These are phyloP conservation scores for Saksenaea oblongispora DNA, from an alignment of 371 early-diverging fungal genomes.

Conservation along the genomic window DNA sequence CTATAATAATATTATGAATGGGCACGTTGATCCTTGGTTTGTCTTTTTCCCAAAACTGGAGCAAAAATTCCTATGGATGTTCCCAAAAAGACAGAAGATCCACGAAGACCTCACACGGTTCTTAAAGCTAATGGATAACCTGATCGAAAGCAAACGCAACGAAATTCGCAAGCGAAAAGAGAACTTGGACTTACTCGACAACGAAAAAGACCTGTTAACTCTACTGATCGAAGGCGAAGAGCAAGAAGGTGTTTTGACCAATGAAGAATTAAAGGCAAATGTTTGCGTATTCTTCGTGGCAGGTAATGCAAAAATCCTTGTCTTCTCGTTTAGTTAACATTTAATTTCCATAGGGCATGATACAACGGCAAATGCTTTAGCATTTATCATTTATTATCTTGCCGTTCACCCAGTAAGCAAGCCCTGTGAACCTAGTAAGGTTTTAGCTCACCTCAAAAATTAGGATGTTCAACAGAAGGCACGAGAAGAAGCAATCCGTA, in stretches of 20 bases:
- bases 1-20: conserved; percentile 18
- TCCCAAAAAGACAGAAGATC: conserved; percentile 31
- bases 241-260: conserved; percentile 24
- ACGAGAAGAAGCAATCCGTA: conserved; percentile 46
- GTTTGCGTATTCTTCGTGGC: conserved; percentile 41
- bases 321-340: too few species aligned
- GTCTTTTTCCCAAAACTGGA: conserved; percentile 50
- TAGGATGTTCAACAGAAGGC: conserved; percentile 50
- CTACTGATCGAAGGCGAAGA: conserved; percentile 39
- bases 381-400: conserved; percentile 42
- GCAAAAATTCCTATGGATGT: conserved; percentile 18
- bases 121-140: conserved; percentile 31
- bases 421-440: too few species aligned
- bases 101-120: conserved; percentile 29
- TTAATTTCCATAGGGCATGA: too few species aligned
- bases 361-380: conserved; percentile 52
- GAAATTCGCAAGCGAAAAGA: conserved; percentile 13
- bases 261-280: conserved; percentile 37
- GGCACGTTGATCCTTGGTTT: conserved; percentile 33
- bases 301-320: too few species aligned
- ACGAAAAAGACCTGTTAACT: conserved; percentile 44
- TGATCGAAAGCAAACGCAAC: conserved; percentile 40
- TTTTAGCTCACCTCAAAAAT: too few species aligned
- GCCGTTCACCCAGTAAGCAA: conserved; percentile 40
- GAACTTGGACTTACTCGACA: conserved; percentile 17